These are phyloP conservation scores for Epichloe sibirici DNA, from an alignment of 2,329 filamentous ascomycete species.

Conservation along the genomic window DNA sequence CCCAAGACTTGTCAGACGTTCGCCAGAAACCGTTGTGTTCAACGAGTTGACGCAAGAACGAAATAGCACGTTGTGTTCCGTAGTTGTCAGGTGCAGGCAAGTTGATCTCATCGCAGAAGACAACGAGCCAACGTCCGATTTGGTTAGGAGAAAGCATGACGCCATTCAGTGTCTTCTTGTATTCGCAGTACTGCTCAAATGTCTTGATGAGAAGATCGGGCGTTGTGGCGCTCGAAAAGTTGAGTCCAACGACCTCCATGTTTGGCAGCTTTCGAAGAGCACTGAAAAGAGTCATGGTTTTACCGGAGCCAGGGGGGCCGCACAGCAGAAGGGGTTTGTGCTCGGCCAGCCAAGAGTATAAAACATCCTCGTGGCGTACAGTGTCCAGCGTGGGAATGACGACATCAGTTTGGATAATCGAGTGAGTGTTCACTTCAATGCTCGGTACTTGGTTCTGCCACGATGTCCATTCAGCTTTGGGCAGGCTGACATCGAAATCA, in stretches of 20 bases:
- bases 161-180: slow-evolving; percentile 95
- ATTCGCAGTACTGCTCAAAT: slow-evolving; percentile 98
- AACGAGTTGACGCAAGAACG: slow-evolving; percentile 91
- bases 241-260: slow-evolving; percentile 98
- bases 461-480: slow-evolving; percentile 75
- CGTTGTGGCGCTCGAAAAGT: slow-evolving; percentile 97
- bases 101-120: slow-evolving; percentile 99
- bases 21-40: slow-evolving; percentile 99
- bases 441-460: slow-evolving; percentile 94
- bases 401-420: slow-evolving; percentile 92
- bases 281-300: slow-evolving; percentile 99
- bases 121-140: slow-evolving; percentile 92
- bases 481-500: slow-evolving; percentile 84
- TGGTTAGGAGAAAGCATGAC: slow-evolving; percentile 93
- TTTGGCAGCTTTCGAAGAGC: slow-evolving; percentile 92
- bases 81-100: slow-evolving; percentile 95
- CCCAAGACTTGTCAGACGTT: slow-evolving; percentile 94
- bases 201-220: slow-evolving; percentile 98
- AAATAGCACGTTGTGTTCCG: slow-evolving; percentile 92
- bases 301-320: slow-evolving; percentile 97
- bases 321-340: slow-evolving; percentile 95
- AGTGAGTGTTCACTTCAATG: slow-evolving; percentile 96
- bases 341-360: slow-evolving; percentile 98
- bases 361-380: slow-evolving; percentile 93
- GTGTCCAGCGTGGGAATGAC: slow-evolving; percentile 98